Evolutionary conservation across 768 basidiomycete species (phyloP).

Genomic region (Hydnomerulius pinastri): DNA sequence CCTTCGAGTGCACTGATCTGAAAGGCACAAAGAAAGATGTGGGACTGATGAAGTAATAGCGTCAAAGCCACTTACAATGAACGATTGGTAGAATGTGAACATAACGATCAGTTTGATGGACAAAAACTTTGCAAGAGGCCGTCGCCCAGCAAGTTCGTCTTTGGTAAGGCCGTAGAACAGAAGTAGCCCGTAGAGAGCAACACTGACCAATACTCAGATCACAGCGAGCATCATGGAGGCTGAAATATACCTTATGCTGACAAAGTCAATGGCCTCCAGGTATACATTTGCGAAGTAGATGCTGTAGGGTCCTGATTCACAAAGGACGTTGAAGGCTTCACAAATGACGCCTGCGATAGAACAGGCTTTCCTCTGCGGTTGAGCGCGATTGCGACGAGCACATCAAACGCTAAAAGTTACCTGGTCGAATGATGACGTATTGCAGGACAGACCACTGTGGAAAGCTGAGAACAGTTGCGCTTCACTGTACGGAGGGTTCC

Average conservation of each 20-base stretch:
- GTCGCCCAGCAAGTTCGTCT: slow-evolving; percentile 73
- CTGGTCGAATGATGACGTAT: slow-evolving; percentile 76
- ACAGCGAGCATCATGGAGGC: not conserved
- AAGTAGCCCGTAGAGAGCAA: slow-evolving; percentile 85
- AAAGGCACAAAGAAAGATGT: slow-evolving; percentile 4
- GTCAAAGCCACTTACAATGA: slow-evolving; percentile 52
- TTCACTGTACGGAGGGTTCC: slow-evolving; percentile 7
- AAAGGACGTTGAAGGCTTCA: slow-evolving; percentile 67
- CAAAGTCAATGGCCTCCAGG: slow-evolving; percentile 71
- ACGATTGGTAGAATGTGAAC: slow-evolving; percentile 87
- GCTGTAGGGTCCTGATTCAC: slow-evolving; percentile 61
- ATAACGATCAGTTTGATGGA: slow-evolving; percentile 86
- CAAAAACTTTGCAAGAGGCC: slow-evolving; percentile 84
- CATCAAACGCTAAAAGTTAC: slow-evolving; percentile 22
- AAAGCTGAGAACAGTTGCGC: not conserved
- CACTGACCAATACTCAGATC: slow-evolving; percentile 37
- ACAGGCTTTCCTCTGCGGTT: slow-evolving; percentile 10
- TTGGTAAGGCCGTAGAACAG: slow-evolving; percentile 82
- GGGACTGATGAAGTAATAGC: not conserved
- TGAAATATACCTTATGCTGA: slow-evolving; percentile 69
- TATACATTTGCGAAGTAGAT: slow-evolving; percentile 68
- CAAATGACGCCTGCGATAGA: slow-evolving; percentile 82
- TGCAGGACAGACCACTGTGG: slow-evolving; percentile 83
- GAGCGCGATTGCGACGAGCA: not conserved
- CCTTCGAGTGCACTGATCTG: slow-evolving; percentile 71